A percentile compares a stretch with the other conserved stretches of the same genome.
These are phyloP conservation scores for Haematococcus lacustris DNA, from an alignment of 139 green algal species.

Conservation along the genomic window DNA sequence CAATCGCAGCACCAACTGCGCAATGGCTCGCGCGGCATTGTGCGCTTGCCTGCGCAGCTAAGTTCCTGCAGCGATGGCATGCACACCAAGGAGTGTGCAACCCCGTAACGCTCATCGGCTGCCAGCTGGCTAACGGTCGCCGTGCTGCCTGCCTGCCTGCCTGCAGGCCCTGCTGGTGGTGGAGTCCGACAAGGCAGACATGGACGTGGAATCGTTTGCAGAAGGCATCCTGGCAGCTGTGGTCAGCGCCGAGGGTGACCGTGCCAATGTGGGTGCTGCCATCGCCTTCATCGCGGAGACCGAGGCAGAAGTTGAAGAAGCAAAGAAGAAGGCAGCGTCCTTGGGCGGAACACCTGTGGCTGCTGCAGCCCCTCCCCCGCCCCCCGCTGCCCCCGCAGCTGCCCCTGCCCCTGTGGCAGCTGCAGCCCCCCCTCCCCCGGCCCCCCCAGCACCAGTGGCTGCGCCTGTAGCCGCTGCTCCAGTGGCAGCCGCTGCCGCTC, in stretches of 20 bases:
- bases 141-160: no score
- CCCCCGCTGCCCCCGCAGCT: slow-evolving; percentile 24
- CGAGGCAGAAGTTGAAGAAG: slow-evolving; percentile 85
- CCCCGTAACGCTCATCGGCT: no score
- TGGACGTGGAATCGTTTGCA: slow-evolving; percentile 96
- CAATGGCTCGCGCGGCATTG: no score
- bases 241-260: slow-evolving; percentile 72
- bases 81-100: no score
- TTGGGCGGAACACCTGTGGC: slow-evolving; percentile 38
- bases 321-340: slow-evolving; percentile 76
- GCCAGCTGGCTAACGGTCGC: no score
- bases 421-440: slow-evolving; percentile 26
- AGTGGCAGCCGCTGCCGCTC: slow-evolving; percentile 37
- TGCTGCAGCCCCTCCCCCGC: slow-evolving; percentile 33
- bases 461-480: slow-evolving; percentile 41
- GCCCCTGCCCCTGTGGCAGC: slow-evolving; percentile 15
- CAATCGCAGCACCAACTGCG: no score
- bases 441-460: slow-evolving; percentile 42
- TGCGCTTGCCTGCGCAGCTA: no score
- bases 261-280: slow-evolving; percentile 79
- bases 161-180: slow-evolving; percentile 93
- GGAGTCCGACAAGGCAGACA: slow-evolving; percentile 98
- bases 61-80: no score
- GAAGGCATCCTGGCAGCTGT: slow-evolving; percentile 86
- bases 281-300: slow-evolving; percentile 95